Evolutionary conservation across 1,139 yeast genomes (phyloP).

Genomic region (Candida dubliniensis): DNA sequence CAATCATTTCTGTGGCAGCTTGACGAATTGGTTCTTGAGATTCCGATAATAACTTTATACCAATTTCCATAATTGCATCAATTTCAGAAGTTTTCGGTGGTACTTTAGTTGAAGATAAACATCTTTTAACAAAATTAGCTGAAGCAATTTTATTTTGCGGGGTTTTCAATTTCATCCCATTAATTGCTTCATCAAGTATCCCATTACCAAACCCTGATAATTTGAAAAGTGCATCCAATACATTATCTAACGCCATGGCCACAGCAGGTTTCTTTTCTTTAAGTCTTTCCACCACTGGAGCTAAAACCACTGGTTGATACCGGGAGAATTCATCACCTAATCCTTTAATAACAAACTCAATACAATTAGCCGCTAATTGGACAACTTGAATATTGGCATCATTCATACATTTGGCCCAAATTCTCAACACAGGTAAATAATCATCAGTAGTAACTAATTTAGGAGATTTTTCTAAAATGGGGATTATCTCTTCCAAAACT

Average conservation of each 20-base stretch:
- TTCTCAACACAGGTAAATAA: slow-evolving; percentile 58
- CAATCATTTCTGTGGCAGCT: slow-evolving; percentile 76
- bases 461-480: slow-evolving; percentile 52
- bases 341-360: slow-evolving; percentile 66
- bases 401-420: slow-evolving; percentile 71
- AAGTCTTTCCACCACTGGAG: slow-evolving; percentile 74
- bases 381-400: slow-evolving; percentile 93
- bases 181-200: slow-evolving; percentile 60
- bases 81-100: slow-evolving; percentile 57
- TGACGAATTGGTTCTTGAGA: slow-evolving; percentile 85
- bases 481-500: slow-evolving; percentile 67
- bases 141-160: slow-evolving; percentile 81
- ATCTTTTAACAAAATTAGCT: slow-evolving; percentile 62
- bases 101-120: slow-evolving; percentile 52
- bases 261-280: slow-evolving; percentile 87
- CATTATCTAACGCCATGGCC: slow-evolving; percentile 62
- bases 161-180: slow-evolving; percentile 69
- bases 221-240: slow-evolving; percentile 64
- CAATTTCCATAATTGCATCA: slow-evolving; percentile 54
- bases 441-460: slow-evolving; percentile 46
- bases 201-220: slow-evolving; percentile 51
- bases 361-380: slow-evolving; percentile 71
- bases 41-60: slow-evolving; percentile 68
- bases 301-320: slow-evolving; percentile 55
- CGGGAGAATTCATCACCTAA: slow-evolving; percentile 52